Conservation (phyloP, 1,284 basidiomycete genomes). For the Ustilago xerochloae region DNA sequence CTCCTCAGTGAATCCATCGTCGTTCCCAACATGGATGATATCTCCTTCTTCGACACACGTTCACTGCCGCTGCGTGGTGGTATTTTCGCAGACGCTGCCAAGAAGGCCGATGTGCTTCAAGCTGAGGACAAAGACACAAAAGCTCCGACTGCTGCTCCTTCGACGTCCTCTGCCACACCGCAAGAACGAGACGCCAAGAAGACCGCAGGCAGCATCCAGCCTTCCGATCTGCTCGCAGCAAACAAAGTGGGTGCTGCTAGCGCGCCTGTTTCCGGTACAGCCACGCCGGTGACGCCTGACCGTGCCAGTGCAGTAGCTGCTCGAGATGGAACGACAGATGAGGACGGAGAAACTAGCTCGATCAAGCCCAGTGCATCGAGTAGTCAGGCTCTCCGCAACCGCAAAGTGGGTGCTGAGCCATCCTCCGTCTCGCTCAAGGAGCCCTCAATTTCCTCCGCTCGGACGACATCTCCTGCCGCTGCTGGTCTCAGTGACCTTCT, state of each 20-base stretch:
- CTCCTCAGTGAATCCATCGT: conserved; percentile 92
- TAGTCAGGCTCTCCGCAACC: conserved; percentile 32
- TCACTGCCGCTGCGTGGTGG: conserved; percentile 78
- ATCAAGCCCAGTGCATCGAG: conserved; percentile 8
- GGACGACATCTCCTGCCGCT: conserved; percentile 39
- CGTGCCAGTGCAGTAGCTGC: neutral
- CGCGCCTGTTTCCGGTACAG: conserved; percentile 42
- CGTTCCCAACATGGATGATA: conserved; percentile 96
- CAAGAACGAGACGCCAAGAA: conserved; percentile 13
- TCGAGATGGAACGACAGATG: neutral
- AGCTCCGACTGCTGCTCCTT: conserved; percentile 8
- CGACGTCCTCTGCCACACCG: neutral
- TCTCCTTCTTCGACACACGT: conserved; percentile 89
- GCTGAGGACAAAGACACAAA: conserved; percentile 7
- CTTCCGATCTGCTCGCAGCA: conserved; percentile 28
- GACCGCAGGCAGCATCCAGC: conserved; percentile 4
- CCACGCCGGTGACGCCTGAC: conserved; percentile 27
- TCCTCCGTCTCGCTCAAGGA: conserved; percentile 11
- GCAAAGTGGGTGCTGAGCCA: conserved; percentile 20
- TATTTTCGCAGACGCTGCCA: conserved; percentile 83
- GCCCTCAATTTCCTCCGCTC: conserved; percentile 10
- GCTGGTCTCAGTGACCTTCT: conserved; percentile 48
- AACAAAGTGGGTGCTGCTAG: conserved; percentile 27
- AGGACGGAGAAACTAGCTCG: conserved; percentile 23
- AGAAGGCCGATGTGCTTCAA: conserved; percentile 18